Evolutionary conservation across 371 early-diverging fungal species (phyloP).

Genomic region (Mucor piriformis): DNA sequence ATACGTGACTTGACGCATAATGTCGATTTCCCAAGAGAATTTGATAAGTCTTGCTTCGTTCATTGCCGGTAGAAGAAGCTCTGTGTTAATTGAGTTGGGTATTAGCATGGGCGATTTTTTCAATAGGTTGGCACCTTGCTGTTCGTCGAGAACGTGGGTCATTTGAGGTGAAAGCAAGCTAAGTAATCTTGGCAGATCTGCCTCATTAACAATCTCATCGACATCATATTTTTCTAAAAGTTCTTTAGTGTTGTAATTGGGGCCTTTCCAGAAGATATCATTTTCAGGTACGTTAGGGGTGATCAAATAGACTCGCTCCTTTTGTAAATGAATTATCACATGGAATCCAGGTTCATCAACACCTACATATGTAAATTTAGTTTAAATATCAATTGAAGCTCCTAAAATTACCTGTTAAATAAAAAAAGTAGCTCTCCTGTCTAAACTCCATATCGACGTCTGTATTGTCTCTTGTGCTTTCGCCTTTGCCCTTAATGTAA

Average conservation of each 20-base stretch:
- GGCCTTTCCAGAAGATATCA: conserved; percentile 56
- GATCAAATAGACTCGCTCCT: conserved; percentile 39
- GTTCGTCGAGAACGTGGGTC: conserved; percentile 25
- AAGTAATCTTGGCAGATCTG: conserved; percentile 30
- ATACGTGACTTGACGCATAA: conserved; percentile 38
- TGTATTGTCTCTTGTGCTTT: conserved; percentile 45
- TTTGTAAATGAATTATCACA: conserved; percentile 42
- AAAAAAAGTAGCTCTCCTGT: conserved; percentile 60
- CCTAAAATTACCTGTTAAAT: conserved; percentile 45
- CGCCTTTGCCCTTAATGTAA: conserved; percentile 36
- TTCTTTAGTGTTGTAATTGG: conserved; percentile 23
- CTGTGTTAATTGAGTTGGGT: not conserved
- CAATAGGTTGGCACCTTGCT: not conserved
- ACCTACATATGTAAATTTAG: conserved; percentile 5
- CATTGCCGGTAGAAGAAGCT: conserved; percentile 29
- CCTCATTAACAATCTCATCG: conserved; percentile 44
- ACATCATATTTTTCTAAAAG: conserved; percentile 46
- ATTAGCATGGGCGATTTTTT: not conserved
- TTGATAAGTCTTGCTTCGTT: conserved; percentile 55
- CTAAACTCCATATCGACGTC: conserved; percentile 53
- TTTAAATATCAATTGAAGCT: not conserved
- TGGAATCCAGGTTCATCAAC: conserved; percentile 54
- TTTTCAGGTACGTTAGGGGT: conserved; percentile 44
- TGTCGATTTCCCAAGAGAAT: conserved; percentile 53
- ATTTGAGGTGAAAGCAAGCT: conserved; percentile 23